A percentile compares a stretch with the other conserved stretches of the same genome.
Evolutionary conservation across 495 filamentous ascomycete species (phyloP).

Genomic region (Aspergillus incahuasiensis): DNA sequence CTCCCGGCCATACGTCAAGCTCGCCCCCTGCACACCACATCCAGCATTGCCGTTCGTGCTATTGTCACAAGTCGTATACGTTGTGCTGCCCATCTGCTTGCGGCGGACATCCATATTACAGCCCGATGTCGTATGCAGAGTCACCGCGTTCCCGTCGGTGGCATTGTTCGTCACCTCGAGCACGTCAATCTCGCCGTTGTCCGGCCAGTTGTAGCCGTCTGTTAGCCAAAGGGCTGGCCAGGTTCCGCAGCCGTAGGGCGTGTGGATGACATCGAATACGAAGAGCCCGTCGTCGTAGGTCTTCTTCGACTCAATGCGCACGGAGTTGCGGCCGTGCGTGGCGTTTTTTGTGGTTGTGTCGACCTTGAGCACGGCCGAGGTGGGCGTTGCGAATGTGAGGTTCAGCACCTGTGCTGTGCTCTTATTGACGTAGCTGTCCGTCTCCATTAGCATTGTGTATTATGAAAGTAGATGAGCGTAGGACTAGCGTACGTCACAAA

Average conservation of each 20-base stretch:
- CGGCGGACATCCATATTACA: slow-evolving; percentile 46
- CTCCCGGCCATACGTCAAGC: slow-evolving; percentile 33
- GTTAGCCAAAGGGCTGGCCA: slow-evolving; percentile 63
- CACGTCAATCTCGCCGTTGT: slow-evolving; percentile 48
- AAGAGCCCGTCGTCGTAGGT: slow-evolving; percentile 49
- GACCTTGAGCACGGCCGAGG: slow-evolving; percentile 48
- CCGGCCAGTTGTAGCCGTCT: slow-evolving; percentile 55
- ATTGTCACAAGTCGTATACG: slow-evolving; percentile 34
- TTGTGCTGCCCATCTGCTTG: slow-evolving; percentile 32
- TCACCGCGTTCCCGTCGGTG: slow-evolving; percentile 42
- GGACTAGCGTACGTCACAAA: slow-evolving; percentile 51
- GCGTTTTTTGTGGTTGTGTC: slow-evolving; percentile 44
- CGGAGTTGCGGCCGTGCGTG: slow-evolving; percentile 45
- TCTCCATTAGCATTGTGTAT: neutral
- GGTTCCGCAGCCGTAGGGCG: slow-evolving; percentile 48
- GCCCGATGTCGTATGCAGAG: slow-evolving; percentile 39
- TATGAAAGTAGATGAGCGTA: neutral
- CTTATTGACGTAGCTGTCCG: slow-evolving; percentile 31
- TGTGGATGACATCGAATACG: slow-evolving; percentile 51
- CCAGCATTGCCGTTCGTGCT: slow-evolving; percentile 36
- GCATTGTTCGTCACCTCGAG: slow-evolving; percentile 44
- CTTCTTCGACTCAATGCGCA: slow-evolving; percentile 49
- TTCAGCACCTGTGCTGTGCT: slow-evolving; percentile 34
- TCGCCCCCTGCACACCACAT: slow-evolving; percentile 37
- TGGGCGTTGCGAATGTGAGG: slow-evolving; percentile 46